These are phyloP conservation scores for Copromyces sp. DNA, from an alignment of 495 filamentous ascomycete genomes.

Conservation along the genomic window DNA sequence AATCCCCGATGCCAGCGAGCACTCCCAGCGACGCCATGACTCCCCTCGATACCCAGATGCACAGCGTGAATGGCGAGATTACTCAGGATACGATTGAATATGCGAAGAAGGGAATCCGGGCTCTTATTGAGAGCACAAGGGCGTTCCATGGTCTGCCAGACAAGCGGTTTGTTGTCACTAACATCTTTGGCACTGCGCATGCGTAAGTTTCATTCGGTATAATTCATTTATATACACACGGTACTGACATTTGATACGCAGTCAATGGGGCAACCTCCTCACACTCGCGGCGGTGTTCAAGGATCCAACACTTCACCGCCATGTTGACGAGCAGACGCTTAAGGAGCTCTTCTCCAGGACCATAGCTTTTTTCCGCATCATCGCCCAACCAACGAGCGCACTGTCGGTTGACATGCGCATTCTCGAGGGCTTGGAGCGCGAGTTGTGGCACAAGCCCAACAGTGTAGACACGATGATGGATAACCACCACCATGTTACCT, in stretches of 20 bases:
- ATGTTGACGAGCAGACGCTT: slow-evolving; percentile 43
- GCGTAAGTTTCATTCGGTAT: slow-evolving; percentile 55
- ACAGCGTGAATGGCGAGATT: slow-evolving; percentile 20
- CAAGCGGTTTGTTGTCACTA: slow-evolving; percentile 73
- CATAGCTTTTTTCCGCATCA: slow-evolving; percentile 55
- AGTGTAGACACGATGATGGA: slow-evolving; percentile 11
- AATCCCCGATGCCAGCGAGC: slow-evolving; percentile 15
- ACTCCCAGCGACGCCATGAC: slow-evolving; percentile 11
- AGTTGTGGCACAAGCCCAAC: slow-evolving; percentile 25
- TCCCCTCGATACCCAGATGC: neutral
- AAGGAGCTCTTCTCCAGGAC: slow-evolving; percentile 49
- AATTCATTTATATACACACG: neutral
- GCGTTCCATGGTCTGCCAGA: slow-evolving; percentile 66
- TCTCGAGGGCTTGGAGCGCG: slow-evolving; percentile 48
- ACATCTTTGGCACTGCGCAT: slow-evolving; percentile 91
- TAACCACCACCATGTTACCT: neutral
- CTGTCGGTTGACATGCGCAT: slow-evolving; percentile 58
- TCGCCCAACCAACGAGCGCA: slow-evolving; percentile 54
- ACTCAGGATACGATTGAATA: slow-evolving; percentile 42
- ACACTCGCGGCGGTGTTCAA: slow-evolving; percentile 70
- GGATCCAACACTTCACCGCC: slow-evolving; percentile 43
- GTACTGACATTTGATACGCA: slow-evolving; percentile 22
- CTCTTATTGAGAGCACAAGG: slow-evolving; percentile 72
- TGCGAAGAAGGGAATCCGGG: slow-evolving; percentile 51
- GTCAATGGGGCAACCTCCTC: slow-evolving; percentile 95